Base-by-base conservation (phyloP, 2,329 filamentous ascomycete species). In the Colletotrichum lindemuthianum region DNA sequence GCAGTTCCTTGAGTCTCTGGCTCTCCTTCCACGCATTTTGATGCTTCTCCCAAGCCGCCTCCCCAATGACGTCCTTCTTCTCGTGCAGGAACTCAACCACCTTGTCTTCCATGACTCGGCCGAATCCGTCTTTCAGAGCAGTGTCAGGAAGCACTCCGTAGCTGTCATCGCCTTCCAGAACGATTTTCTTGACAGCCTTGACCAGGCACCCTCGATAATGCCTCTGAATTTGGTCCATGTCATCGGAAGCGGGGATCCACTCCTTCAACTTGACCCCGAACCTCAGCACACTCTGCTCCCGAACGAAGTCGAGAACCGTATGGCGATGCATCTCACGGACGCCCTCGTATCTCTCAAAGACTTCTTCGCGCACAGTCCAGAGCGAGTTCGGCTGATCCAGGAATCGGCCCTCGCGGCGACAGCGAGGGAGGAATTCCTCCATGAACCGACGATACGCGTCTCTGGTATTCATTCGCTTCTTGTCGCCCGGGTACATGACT, bases 381-480 rank as follows among this genome's bases (percentile, higher is more conserved):
- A 88, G 78, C 2, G 72, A 74, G 2, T 71, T 68, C 0, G 53
- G 69, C 37, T 66, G 69, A 24, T 67, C 53, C 1, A 70, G 52
- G 59, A 79, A 82, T 1, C 74, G 74, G 0, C 77, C 77, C 32
- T 79, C 63, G 1, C 75, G 75, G 1, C 80, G 77, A 63, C 85
- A 84, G 2, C 70, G 71, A 0, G 88, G 87, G n/a, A 90, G 74
- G 67, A 86, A 93, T 6, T 88, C 85, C 1, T 89, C 80, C 5
- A 89, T 73, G 83, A 90, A 94, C 6, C 74, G 72, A 2, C 78
- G 77, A 71, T 88, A 93, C 34, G 88, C 80, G 0, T 83, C 81
- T 0, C 91, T 83, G 44, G 81, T 78, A 0, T 68, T 73, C 76
- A 88, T 80, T 2, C 88, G 83, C 24, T 82, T 80, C 2, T 87